phyloP scores from a whole-genome alignment of 83 land plant genomes.

The Thuja plicata region DNA sequence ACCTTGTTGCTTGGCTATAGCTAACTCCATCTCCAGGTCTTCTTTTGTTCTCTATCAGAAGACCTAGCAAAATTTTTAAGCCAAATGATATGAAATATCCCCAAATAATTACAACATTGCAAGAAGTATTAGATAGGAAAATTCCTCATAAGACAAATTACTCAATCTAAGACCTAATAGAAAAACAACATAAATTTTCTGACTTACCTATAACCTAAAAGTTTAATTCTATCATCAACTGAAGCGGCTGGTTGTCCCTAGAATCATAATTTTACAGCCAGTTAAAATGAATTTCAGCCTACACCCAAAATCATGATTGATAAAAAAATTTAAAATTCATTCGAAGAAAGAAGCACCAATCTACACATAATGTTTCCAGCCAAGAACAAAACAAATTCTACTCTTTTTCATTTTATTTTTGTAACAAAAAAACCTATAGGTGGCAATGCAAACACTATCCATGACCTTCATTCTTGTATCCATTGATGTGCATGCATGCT shows the following conservation, averaged over 20 bases:
- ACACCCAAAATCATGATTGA: background rate
- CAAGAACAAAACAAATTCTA: background rate
- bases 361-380: background rate
- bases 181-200: background rate
- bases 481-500: no score
- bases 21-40: conserved; percentile 64
- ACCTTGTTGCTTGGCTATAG: conserved; percentile 64
- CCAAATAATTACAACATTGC: background rate
- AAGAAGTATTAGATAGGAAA: background rate
- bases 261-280: conserved; percentile 4
- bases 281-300: background rate
- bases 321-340: background rate
- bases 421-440: background rate
- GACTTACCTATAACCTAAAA: conserved; percentile 54
- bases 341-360: background rate
- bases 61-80: background rate
- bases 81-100: background rate
- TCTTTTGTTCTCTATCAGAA: conserved; percentile 50
- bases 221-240: conserved; percentile 55
- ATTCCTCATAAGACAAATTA: background rate
- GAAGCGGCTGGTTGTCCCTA: conserved; percentile 55
- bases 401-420: background rate
- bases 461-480: no score
- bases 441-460: no score
- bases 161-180: background rate